Evolutionary conservation across 352 stramenopile species (phyloP).

Genomic region (Pythium aristosporum): DNA sequence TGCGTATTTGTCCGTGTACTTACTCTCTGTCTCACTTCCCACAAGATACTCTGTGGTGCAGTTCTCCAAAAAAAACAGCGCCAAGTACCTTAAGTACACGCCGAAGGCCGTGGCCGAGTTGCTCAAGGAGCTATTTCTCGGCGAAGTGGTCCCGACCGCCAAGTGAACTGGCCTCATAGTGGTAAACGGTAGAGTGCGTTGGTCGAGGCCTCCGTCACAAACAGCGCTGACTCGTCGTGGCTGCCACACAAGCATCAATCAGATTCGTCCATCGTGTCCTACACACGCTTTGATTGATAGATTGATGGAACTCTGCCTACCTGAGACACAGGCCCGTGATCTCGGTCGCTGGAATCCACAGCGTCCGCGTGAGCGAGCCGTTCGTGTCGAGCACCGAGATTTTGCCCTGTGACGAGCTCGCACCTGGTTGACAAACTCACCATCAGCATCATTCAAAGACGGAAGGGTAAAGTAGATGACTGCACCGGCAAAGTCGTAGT

Average conservation of each 20-base stretch:
- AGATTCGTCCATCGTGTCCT: not conserved
- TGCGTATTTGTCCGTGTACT: not conserved
- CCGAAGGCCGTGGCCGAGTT: constrained; percentile 78
- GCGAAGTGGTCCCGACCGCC: constrained; percentile 32
- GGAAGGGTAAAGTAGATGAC: not conserved
- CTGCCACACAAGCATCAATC: constrained; percentile 22
- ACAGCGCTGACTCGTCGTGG: constrained; percentile 50
- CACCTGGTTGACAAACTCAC: constrained; percentile 19
- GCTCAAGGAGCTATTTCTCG: constrained; percentile 82
- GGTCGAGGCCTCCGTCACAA: constrained; percentile 75
- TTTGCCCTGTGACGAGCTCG: constrained; percentile 40
- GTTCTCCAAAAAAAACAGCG: constrained; percentile 91
- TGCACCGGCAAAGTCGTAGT: constrained; percentile 82
- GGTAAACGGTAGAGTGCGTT: constrained; percentile 64
- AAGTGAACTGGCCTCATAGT: constrained; percentile 26
- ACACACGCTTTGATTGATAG: not conserved
- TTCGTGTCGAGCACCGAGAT: constrained; percentile 64
- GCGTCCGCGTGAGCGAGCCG: constrained; percentile 45
- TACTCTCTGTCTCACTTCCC: not conserved
- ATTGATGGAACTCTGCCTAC: constrained; percentile 20
- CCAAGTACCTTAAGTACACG: constrained; percentile 89
- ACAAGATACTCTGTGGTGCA: constrained; percentile 86
- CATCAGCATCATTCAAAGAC: not conserved
- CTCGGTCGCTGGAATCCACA: constrained; percentile 60
- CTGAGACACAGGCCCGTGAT: constrained; percentile 80